These are phyloP conservation scores for Oryza meyeriana DNA, from an alignment of 176 grass and related monocot species.

Conservation along the genomic window DNA sequence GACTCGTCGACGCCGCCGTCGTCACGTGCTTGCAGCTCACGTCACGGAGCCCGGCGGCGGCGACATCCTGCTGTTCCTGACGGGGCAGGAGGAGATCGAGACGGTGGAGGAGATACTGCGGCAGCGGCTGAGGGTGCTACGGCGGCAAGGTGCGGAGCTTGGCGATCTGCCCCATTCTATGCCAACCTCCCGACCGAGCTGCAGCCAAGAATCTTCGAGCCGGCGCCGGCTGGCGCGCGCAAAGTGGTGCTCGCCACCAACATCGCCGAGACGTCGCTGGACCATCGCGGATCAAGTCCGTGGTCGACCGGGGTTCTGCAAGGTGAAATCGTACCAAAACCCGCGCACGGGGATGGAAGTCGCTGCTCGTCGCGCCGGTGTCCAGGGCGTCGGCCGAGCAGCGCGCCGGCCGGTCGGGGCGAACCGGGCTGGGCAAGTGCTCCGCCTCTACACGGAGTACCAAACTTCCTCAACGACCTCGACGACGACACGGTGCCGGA, in stretches of 20 bases:
- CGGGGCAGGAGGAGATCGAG: conserved; percentile 77
- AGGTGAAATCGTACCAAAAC: conserved; percentile 66
- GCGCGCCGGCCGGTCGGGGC: conserved; percentile 54
- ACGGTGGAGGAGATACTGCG: conserved; percentile 47
- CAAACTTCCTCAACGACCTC: conserved; percentile 46
- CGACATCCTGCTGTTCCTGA: conserved; percentile 69
- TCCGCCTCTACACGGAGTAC: conserved; percentile 57
- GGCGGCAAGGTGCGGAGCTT: conserved; percentile 45
- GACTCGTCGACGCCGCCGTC: conserved; percentile 51
- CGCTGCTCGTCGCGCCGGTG: conserved; percentile 47
- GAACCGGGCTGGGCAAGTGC: conserved; percentile 57
- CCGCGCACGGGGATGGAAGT: conserved; percentile 61
- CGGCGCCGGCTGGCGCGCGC: conserved; percentile 43
- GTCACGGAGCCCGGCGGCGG: conserved; percentile 46
- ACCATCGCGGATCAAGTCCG: conserved; percentile 69
- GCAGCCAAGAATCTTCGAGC: conserved; percentile 64
- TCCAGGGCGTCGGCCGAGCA: conserved; percentile 65
- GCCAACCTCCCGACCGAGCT: conserved; percentile 47
- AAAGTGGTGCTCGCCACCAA: conserved; percentile 73
- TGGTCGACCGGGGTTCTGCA: conserved; percentile 61
- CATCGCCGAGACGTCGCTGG: conserved; percentile 76
- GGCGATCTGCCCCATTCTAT: conserved; percentile 49
- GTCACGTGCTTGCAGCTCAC: conserved; percentile 63
- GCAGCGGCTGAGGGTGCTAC: conserved; percentile 30
- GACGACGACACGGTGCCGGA: conserved; percentile 52